phyloP scores from a whole-genome alignment of 768 basidiomycete species.

The Mycena belliarum region DNA sequence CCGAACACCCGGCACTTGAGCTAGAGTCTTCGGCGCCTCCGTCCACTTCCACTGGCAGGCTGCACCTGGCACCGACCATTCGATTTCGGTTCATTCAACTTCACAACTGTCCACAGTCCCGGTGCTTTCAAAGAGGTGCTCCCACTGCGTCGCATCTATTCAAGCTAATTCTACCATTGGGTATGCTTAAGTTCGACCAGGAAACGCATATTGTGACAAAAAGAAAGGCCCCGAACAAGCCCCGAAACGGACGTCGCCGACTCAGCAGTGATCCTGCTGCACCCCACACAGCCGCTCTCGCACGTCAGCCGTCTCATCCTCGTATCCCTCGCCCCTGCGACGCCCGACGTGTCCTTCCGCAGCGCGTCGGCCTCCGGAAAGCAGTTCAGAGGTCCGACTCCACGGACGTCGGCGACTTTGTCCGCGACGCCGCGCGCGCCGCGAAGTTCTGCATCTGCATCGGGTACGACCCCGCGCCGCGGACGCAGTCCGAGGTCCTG shows the following conservation, averaged over 20 bases:
- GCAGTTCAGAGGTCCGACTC: slow-evolving; percentile 62
- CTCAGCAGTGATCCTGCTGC: slow-evolving; percentile 63
- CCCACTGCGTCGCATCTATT: slow-evolving; percentile 67
- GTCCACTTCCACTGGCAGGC: too few species aligned
- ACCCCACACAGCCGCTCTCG: slow-evolving; percentile 69
- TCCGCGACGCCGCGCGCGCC: slow-evolving; percentile 58
- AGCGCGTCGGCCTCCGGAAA: slow-evolving; percentile 32
- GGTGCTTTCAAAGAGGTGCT: too few species aligned
- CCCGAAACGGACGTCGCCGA: slow-evolving; percentile 30
- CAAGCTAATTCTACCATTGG: slow-evolving; percentile 61
- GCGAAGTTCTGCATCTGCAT: slow-evolving; percentile 54
- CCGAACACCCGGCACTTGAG: too few species aligned
- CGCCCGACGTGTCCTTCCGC: slow-evolving; percentile 46
- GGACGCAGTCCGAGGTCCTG: slow-evolving; percentile 10
- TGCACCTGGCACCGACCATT: too few species aligned
- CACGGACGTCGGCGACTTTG: slow-evolving; percentile 67
- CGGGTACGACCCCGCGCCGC: slow-evolving; percentile 25
- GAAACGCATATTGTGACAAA: slow-evolving; percentile 6
- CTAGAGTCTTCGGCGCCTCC: too few species aligned
- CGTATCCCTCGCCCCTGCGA: slow-evolving; percentile 39
- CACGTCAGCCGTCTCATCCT: slow-evolving; percentile 61
- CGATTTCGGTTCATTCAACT: too few species aligned
- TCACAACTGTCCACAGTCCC: too few species aligned
- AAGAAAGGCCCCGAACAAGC: not conserved
- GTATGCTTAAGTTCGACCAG: slow-evolving; percentile 22